Evolutionary conservation across 2,329 filamentous ascomycete genomes (phyloP).

Genomic region (Colletotrichum gigasporum): DNA sequence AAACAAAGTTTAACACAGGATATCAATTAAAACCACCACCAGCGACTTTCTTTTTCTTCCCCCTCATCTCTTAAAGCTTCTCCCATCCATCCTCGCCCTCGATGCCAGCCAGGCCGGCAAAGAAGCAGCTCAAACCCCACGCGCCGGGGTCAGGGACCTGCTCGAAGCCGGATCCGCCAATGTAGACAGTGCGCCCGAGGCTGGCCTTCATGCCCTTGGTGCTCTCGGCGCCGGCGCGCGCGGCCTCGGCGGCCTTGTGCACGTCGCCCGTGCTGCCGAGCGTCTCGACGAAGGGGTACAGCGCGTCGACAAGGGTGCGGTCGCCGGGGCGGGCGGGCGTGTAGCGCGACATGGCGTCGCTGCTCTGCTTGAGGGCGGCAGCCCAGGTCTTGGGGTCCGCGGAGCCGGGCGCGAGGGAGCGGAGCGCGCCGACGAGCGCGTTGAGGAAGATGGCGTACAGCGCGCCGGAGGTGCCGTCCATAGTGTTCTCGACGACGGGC

Average conservation of each 20-base stretch:
- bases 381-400: conserved; percentile 59
- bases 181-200: conserved; percentile 84
- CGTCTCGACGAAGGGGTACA: conserved; percentile 85
- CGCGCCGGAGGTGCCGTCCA: conserved; percentile 71
- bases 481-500: conserved; percentile 63
- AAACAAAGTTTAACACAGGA: not conserved
- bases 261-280: conserved; percentile 73
- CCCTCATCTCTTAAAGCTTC: conserved; percentile 35
- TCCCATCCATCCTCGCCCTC: conserved; percentile 54
- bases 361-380: conserved; percentile 75
- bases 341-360: conserved; percentile 78
- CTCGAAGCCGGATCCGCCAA: conserved; percentile 66
- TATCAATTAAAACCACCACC: not conserved
- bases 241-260: conserved; percentile 77
- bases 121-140: conserved; percentile 79
- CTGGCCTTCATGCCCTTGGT: conserved; percentile 95
- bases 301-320: conserved; percentile 87
- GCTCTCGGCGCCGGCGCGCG: conserved; percentile 78
- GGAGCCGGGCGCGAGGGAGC: conserved; percentile 49
- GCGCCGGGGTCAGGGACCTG: conserved; percentile 73
- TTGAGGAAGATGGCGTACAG: conserved; percentile 88
- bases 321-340: conserved; percentile 92
- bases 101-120: conserved; percentile 75
- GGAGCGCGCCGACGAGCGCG: conserved; percentile 75
- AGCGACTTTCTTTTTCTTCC: not conserved